A percentile compares a stretch with the other conserved stretches of the same genome.
These are phyloP conservation scores for Acanthamoeba divionensis DNA, from an alignment of 208 protist genomes.

Conservation along the genomic window DNA sequence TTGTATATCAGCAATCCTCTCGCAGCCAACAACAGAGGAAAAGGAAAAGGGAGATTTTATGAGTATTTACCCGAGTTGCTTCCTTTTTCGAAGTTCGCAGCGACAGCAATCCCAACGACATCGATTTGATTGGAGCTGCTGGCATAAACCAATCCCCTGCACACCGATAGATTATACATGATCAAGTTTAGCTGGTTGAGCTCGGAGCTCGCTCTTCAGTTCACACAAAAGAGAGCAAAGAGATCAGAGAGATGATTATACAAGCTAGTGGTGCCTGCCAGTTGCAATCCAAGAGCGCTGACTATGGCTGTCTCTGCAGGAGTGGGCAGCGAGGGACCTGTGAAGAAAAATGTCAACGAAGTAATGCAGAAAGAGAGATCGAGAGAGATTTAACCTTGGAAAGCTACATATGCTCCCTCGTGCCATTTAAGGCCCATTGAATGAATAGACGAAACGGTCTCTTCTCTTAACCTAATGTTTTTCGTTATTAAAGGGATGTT, in stretches of 20 bases:
- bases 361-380: no score
- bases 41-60: background rate
- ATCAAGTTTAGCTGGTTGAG: no score
- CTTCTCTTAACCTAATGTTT: no score
- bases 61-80: no score
- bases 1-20: background rate
- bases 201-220: no score
- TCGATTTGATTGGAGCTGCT: background rate
- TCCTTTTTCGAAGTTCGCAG: background rate
- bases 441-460: no score
- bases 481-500: no score
- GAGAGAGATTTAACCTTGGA: no score
- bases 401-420: slow-evolving; percentile 21
- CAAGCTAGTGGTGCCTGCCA: background rate
- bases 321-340: slow-evolving; percentile 17
- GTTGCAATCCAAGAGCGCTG: background rate
- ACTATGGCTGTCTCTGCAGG: background rate
- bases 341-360: no score
- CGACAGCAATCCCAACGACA: background rate
- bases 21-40: background rate
- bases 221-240: background rate
- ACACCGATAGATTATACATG: no score
- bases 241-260: background rate
- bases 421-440: background rate
- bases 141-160: background rate